phyloP scores from a whole-genome alignment of 768 basidiomycete genomes.

The Lactifluus subvellereus region DNA sequence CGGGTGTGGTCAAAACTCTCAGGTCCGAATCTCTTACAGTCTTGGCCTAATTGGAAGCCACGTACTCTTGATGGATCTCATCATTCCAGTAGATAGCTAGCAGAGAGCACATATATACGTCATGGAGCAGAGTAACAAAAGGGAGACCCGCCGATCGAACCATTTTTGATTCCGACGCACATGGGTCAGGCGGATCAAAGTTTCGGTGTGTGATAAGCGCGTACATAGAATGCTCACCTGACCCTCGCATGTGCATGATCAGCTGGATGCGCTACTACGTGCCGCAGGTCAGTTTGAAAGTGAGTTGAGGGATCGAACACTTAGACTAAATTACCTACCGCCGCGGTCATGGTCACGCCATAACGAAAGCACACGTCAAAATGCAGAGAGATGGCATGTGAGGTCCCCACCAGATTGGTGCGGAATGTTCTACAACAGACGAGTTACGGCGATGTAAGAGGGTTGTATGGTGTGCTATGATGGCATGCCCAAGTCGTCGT shows the following conservation, averaged over 20 bases:
- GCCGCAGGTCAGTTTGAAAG: background rate
- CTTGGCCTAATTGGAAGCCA: background rate
- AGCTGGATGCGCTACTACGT: background rate
- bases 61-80: background rate
- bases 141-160: background rate
- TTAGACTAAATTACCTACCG: background rate
- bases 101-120: background rate
- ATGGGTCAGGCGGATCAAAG: conserved; percentile 1
- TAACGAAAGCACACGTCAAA: background rate
- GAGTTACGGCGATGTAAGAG: no score
- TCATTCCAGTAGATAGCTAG: background rate
- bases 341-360: background rate
- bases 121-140: background rate
- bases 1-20: background rate
- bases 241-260: conserved; percentile 6
- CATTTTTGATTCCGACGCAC: conserved; percentile 6
- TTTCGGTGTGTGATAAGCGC: background rate
- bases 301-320: background rate
- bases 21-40: no score
- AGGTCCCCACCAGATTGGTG: background rate
- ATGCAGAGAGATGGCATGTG: background rate
- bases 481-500: background rate
- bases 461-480: background rate
- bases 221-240: conserved; percentile 5
- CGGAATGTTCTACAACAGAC: background rate